A percentile compares a stretch with the other conserved stretches of the same genome.
phyloP scores from a whole-genome alignment of 257 asterid genomes.

The Galeopsis tetrahit region DNA sequence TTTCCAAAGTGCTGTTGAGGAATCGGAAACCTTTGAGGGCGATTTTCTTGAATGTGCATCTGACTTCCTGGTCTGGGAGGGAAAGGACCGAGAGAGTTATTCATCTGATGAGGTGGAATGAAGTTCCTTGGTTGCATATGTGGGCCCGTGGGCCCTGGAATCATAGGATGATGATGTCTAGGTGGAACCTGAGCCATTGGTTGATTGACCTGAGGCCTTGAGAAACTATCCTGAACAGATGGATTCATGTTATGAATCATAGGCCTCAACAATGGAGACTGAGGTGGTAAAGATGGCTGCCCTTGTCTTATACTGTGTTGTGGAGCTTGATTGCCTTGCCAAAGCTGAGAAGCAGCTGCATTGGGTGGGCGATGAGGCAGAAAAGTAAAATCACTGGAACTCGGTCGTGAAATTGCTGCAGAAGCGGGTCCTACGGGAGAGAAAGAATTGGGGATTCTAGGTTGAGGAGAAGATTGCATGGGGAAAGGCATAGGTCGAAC shows the following conservation, averaged over 20 bases:
- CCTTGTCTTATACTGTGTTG: constrained; percentile 46
- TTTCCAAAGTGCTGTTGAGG: constrained; percentile 55
- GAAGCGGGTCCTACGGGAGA: constrained; percentile 44
- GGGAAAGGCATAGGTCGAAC: constrained; percentile 39
- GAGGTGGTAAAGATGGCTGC: constrained; percentile 46
- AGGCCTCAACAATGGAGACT: constrained; percentile 49
- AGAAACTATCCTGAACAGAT: constrained; percentile 49
- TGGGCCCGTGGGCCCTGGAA: constrained; percentile 45
- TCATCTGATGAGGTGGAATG: constrained; percentile 43
- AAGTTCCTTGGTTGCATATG: constrained; percentile 65
- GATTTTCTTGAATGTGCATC: constrained; percentile 61
- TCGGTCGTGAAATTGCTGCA: constrained; percentile 52
- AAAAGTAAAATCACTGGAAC: constrained; percentile 74
- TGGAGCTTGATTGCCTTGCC: constrained; percentile 45
- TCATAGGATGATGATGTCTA: constrained; percentile 50
- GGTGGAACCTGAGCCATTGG: constrained; percentile 47
- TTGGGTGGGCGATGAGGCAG: constrained; percentile 69
- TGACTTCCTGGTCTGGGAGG: constrained; percentile 55
- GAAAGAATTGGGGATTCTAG: constrained; percentile 42
- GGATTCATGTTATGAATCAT: constrained; percentile 47
- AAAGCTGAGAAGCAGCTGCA: constrained; percentile 47
- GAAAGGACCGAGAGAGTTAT: constrained; percentile 49
- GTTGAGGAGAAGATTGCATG: constrained; percentile 39
- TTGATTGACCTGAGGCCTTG: constrained; percentile 56
- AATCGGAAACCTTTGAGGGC: constrained; percentile 50